A percentile compares a stretch with the other conserved stretches of the same genome.
These are phyloP conservation scores for Dryas alaskensis DNA, from an alignment of 306 rosid species.

Conservation along the genomic window DNA sequence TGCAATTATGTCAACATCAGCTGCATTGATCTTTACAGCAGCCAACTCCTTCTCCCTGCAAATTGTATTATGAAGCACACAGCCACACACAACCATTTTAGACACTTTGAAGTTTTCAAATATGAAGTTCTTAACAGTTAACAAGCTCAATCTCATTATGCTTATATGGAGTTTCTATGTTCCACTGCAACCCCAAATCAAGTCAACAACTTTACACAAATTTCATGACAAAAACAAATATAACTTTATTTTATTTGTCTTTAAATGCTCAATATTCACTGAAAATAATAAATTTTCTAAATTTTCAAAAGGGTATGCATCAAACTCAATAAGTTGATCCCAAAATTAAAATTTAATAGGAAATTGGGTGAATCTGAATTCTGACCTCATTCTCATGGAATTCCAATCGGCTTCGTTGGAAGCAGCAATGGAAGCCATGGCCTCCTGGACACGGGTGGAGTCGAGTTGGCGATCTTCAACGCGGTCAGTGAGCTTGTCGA, in stretches of 20 bases:
- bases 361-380: not conserved
- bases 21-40: slow-evolving; percentile 81
- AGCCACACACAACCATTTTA: not conserved
- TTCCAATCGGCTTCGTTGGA: slow-evolving; percentile 83
- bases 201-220: not conserved
- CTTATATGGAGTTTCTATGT: not conserved
- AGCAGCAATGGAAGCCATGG: slow-evolving; percentile 94
- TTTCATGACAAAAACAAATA: not conserved
- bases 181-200: not conserved
- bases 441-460: slow-evolving; percentile 97
- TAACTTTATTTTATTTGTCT: not conserved
- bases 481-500: slow-evolving; percentile 96
- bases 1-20: slow-evolving; percentile 83
- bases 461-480: slow-evolving; percentile 98
- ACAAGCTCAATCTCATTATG: not conserved
- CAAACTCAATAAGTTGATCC: not conserved
- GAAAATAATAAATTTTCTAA: no score
- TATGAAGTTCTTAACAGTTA: no score
- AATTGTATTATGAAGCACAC: not conserved
- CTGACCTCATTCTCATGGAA: slow-evolving; percentile 65
- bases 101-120: no score
- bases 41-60: slow-evolving; percentile 89
- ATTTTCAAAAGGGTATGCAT: not conserved
- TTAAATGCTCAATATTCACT: not conserved
- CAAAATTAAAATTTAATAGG: no score